Percentiles rank a stretch among this genome's conserved stretches.
Evolutionary conservation across 1,284 basidiomycete genomes (phyloP).

Genomic region (Coriolopsis trogii): DNA sequence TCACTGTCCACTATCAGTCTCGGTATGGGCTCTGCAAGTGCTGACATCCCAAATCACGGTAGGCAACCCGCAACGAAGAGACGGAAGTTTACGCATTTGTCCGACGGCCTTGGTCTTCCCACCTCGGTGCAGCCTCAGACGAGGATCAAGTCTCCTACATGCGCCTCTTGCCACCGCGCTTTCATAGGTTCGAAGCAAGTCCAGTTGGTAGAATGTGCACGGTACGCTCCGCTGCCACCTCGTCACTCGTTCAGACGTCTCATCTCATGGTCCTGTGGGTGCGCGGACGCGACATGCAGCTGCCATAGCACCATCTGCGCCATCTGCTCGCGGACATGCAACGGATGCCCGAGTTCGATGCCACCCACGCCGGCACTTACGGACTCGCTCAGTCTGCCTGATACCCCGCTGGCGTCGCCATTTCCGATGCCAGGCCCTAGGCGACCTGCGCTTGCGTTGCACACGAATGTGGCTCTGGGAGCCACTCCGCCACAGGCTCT

Average conservation of each 20-base stretch:
- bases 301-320: conserved; percentile 35
- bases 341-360: conserved; percentile 27
- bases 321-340: conserved; percentile 38
- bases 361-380: conserved; percentile 31
- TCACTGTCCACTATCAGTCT: too few species aligned
- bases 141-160: conserved; percentile 2
- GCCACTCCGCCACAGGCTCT: conserved; percentile 1
- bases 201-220: conserved; percentile 23
- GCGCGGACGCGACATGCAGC: conserved; percentile 19
- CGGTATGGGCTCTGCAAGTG: too few species aligned
- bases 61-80: too few species aligned
- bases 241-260: not conserved
- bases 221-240: too few species aligned
- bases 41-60: too few species aligned
- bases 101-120: not conserved
- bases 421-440: not conserved
- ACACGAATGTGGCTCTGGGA: conserved; percentile 10
- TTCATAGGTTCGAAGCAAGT: conserved; percentile 10
- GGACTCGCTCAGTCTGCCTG: conserved; percentile 20
- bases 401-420: conserved; percentile 24
- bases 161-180: conserved; percentile 24
- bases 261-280: not conserved
- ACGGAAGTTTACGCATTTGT: too few species aligned
- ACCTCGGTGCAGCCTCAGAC: not conserved
- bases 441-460: conserved; percentile 19